Evolutionary conservation across 2,329 filamentous ascomycete species (phyloP).

Genomic region (Fusarium fujikuroi): DNA sequence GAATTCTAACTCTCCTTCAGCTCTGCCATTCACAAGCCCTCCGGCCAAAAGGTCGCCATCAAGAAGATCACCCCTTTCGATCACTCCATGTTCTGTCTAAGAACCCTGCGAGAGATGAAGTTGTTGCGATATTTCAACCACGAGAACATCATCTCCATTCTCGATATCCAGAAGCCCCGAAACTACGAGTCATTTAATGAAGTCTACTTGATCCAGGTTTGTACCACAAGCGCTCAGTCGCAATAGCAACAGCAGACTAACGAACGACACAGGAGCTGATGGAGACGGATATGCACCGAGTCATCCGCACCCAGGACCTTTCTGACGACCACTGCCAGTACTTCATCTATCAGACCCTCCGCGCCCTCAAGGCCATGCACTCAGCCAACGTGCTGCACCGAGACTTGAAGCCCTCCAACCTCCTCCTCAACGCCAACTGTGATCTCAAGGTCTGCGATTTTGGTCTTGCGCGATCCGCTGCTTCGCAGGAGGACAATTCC

Average conservation of each 20-base stretch:
- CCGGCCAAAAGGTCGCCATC: slow-evolving; percentile 97
- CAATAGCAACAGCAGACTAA: slow-evolving; percentile 19
- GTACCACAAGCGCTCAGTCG: slow-evolving; percentile 34
- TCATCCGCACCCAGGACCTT: slow-evolving; percentile 97
- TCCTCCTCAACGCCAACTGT: slow-evolving; percentile 97
- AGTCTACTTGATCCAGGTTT: slow-evolving; percentile 97
- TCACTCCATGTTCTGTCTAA: slow-evolving; percentile 97
- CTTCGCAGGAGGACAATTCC: slow-evolving; percentile 98
- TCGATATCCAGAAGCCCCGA: slow-evolving; percentile 97
- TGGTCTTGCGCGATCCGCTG: slow-evolving; percentile 92
- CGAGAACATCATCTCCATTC: slow-evolving; percentile 99
- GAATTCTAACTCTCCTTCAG: slow-evolving; percentile 56
- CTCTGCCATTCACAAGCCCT: slow-evolving; percentile 97
- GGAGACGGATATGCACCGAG: slow-evolving; percentile 99
- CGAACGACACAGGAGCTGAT: slow-evolving; percentile 79
- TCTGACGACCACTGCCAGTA: slow-evolving; percentile 99
- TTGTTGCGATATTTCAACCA: slow-evolving; percentile 98
- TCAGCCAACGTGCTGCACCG: slow-evolving; percentile 97
- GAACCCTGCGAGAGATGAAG: slow-evolving; percentile 99
- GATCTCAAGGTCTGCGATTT: slow-evolving; percentile 99
- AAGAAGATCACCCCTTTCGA: slow-evolving; percentile 99
- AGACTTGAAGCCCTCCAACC: slow-evolving; percentile 96
- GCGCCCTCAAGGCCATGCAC: slow-evolving; percentile 98
- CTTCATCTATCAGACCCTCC: slow-evolving; percentile 99
- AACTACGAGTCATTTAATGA: slow-evolving; percentile 97